Percentiles rank a stretch among this genome's conserved stretches.
These are phyloP conservation scores for Sugiyamaella castrensis DNA, from an alignment of 1,139 yeast genomes.

Conservation along the genomic window DNA sequence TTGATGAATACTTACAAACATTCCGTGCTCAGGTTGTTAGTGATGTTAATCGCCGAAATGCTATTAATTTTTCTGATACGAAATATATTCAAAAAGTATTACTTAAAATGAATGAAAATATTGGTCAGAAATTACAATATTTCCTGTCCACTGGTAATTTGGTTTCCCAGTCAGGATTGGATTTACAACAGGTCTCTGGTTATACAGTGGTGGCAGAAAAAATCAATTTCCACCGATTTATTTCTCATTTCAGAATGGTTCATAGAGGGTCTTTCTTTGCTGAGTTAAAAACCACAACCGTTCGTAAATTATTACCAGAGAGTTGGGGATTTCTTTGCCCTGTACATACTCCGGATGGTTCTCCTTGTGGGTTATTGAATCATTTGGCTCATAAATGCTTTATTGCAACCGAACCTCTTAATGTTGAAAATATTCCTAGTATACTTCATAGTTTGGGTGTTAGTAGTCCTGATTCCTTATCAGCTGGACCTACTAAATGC, in stretches of 20 bases:
- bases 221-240: slow-evolving; percentile 93
- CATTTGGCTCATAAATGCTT: slow-evolving; percentile 95
- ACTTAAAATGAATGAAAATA: slow-evolving; percentile 80
- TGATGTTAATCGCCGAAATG: slow-evolving; percentile 76
- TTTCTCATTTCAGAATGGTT: slow-evolving; percentile 97
- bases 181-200: slow-evolving; percentile 97
- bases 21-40: slow-evolving; percentile 72
- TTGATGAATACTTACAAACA: slow-evolving; percentile 82
- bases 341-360: slow-evolving; percentile 99
- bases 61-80: slow-evolving; percentile 79
- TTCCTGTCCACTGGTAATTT: slow-evolving; percentile 95
- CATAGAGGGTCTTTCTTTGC: slow-evolving; percentile 99
- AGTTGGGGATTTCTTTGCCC: slow-evolving; percentile 99
- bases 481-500: slow-evolving; percentile 83
- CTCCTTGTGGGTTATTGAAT: slow-evolving; percentile 97
- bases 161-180: slow-evolving; percentile 95
- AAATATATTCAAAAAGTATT: slow-evolving; percentile 81
- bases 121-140: slow-evolving; percentile 91
- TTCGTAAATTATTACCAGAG: slow-evolving; percentile 92
- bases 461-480: slow-evolving; percentile 60
- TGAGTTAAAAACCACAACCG: slow-evolving; percentile 94
- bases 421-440: slow-evolving; percentile 67
- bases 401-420: slow-evolving; percentile 73
- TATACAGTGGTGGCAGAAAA: slow-evolving; percentile 98
- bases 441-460: slow-evolving; percentile 77